Evolutionary conservation across 345 rosid genomes (phyloP).

Genomic region (Gossypium stocksii): DNA sequence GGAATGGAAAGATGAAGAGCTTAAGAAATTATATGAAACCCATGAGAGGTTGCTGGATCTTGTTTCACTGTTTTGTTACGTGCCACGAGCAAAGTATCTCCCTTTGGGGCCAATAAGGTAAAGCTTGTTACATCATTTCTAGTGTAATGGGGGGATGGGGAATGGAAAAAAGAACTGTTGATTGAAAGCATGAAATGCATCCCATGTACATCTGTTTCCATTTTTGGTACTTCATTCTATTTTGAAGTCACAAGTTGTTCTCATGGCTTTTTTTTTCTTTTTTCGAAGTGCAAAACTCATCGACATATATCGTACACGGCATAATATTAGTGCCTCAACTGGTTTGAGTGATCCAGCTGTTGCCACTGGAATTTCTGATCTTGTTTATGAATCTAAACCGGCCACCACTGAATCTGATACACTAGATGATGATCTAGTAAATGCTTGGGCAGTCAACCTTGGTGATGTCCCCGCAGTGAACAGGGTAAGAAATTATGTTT

Average conservation of each 20-base stretch:
- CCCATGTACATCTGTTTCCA: background rate
- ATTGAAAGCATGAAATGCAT: background rate
- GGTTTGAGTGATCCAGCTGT: constrained; percentile 91
- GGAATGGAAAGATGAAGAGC: constrained; percentile 97
- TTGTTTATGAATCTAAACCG: constrained; percentile 77
- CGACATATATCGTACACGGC: constrained; percentile 72
- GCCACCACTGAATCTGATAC: constrained; percentile 64
- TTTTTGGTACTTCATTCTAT: background rate
- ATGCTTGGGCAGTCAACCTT: constrained; percentile 99
- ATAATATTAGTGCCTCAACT: constrained; percentile 80
- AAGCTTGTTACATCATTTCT: background rate
- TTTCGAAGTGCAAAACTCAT: constrained; percentile 78
- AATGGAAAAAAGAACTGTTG: background rate
- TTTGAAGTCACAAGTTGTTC: background rate
- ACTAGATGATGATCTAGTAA: constrained; percentile 94
- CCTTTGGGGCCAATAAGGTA: constrained; percentile 98
- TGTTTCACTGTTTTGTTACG: constrained; percentile 89
- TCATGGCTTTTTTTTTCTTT: background rate
- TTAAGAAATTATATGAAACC: constrained; percentile 89
- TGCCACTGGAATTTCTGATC: constrained; percentile 91
- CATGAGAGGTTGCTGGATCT: constrained; percentile 93
- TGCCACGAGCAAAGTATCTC: constrained; percentile 91
- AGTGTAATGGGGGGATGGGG: background rate
- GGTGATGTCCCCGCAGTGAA: constrained; percentile 97
- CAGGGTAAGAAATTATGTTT: constrained; percentile 48